Percentiles rank a stretch among this genome's conserved stretches.
These are phyloP conservation scores for Aspergillus homomorphus DNA, from an alignment of 495 filamentous ascomycete genomes.

Conservation along the genomic window DNA sequence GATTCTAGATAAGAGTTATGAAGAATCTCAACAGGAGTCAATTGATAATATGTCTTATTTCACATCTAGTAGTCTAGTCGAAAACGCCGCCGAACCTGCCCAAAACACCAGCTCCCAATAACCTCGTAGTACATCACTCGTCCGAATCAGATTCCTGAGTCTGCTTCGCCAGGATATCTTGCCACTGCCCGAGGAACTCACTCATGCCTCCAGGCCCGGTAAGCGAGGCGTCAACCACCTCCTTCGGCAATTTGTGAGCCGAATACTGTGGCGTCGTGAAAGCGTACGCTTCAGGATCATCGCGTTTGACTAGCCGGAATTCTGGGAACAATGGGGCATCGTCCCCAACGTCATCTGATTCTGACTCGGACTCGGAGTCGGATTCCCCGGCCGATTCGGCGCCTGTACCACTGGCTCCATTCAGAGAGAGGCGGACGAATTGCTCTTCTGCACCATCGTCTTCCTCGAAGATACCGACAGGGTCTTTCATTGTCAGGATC, in stretches of 20 bases:
- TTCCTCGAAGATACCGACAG: constrained; percentile 36
- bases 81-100: neutral
- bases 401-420: constrained; percentile 20
- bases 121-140: constrained; percentile 19
- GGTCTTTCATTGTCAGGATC: constrained; percentile 67
- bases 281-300: constrained; percentile 82
- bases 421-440: constrained; percentile 42
- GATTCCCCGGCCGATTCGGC: constrained; percentile 23
- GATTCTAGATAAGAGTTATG: neutral
- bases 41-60: neutral
- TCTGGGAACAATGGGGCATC: constrained; percentile 67
- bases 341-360: constrained; percentile 47
- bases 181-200: constrained; percentile 87
- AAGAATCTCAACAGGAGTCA: neutral
- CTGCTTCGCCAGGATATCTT: constrained; percentile 64
- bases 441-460: constrained; percentile 28
- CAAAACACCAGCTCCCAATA: neutral
- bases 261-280: constrained; percentile 87
- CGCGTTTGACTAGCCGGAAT: constrained; percentile 73
- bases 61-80: neutral
- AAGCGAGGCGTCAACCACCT: constrained; percentile 87
- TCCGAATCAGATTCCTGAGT: constrained; percentile 48
- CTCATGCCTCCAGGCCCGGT: constrained; percentile 65
- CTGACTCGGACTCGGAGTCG: constrained; percentile 32
- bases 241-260: constrained; percentile 90